A percentile compares a stretch with the other conserved stretches of the same genome.
phyloP scores from a whole-genome alignment of 306 rosid species.

The Cicer yamashitae region DNA sequence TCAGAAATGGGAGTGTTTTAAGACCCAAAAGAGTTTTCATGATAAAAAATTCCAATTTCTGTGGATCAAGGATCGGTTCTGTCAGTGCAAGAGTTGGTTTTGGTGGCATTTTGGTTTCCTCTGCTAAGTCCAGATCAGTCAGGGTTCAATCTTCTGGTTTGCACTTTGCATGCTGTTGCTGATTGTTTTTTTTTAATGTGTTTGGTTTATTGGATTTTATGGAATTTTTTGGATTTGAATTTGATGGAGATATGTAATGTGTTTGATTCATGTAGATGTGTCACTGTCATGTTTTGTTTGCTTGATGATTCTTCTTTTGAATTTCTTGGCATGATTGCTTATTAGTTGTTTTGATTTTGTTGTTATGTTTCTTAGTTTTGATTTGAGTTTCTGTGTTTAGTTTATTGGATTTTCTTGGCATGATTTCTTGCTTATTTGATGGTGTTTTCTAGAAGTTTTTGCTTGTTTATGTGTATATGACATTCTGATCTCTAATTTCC shows the following conservation, averaged over 20 bases:
- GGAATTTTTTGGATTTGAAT: background rate
- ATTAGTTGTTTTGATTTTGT: background rate
- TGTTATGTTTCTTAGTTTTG: background rate
- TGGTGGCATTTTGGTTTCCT: constrained; percentile 57
- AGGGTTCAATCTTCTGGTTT: constrained; percentile 75
- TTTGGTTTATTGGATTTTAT: constrained; percentile 1
- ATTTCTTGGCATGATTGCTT: constrained; percentile 8
- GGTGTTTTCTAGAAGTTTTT: background rate
- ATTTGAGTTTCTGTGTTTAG: too few relatives aligned
- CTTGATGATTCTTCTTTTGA: constrained; percentile 35
- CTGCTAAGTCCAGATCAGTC: constrained; percentile 68
- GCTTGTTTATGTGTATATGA: background rate
- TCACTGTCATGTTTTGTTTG: constrained; percentile 3
- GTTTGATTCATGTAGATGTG: constrained; percentile 23
- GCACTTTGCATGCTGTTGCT: constrained; percentile 44
- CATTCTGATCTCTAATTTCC: constrained; percentile 15
- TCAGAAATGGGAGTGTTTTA: constrained; percentile 48
- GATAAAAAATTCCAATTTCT: constrained; percentile 48
- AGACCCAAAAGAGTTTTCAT: constrained; percentile 53
- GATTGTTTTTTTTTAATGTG: constrained; percentile 28
- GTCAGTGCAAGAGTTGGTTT: constrained; percentile 47
- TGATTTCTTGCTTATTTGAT: background rate
- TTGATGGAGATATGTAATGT: constrained; percentile 2
- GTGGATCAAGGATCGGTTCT: constrained; percentile 56
- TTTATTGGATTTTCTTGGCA: too few relatives aligned